Conservation (phyloP, 1,139 yeast species). For the Suhomyces yuchorum region DNA sequence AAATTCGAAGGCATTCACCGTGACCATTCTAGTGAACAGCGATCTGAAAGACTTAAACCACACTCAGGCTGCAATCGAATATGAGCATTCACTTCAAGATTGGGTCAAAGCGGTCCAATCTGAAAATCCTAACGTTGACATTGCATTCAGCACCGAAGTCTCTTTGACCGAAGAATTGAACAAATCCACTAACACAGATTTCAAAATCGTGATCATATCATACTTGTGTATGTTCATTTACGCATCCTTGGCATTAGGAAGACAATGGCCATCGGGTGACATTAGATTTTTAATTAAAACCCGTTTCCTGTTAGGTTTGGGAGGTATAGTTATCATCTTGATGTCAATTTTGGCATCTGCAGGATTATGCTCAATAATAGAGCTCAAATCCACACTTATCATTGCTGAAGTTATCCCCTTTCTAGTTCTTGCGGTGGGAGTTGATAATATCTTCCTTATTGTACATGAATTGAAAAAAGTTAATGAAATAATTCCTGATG, state of each 20-base stretch:
- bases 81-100: slow-evolving; percentile 66
- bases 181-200: slow-evolving; percentile 79
- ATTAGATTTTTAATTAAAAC: slow-evolving; percentile 51
- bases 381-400: slow-evolving; percentile 82
- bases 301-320: slow-evolving; percentile 72
- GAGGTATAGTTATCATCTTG: slow-evolving; percentile 79
- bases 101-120: slow-evolving; percentile 54
- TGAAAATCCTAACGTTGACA: slow-evolving; percentile 51
- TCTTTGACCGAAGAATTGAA: slow-evolving; percentile 84
- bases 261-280: slow-evolving; percentile 38
- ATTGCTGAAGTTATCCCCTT: slow-evolving; percentile 98
- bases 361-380: slow-evolving; percentile 74
- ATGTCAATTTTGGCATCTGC: slow-evolving; percentile 80
- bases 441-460: slow-evolving; percentile 86
- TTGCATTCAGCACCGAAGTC: slow-evolving; percentile 79
- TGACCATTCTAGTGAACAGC: slow-evolving; percentile 68
- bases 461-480: slow-evolving; percentile 73
- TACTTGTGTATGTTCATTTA: slow-evolving; percentile 88
- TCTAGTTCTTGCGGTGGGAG: slow-evolving; percentile 88
- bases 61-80: slow-evolving; percentile 49
- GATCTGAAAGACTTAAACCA: slow-evolving; percentile 36
- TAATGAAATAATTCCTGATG: slow-evolving; percentile 42
- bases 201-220: slow-evolving; percentile 67
- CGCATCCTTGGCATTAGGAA: slow-evolving; percentile 82
- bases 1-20: slow-evolving; percentile 68